Base-by-base conservation (phyloP, 257 asterid species). In the Solanum dulcamara region DNA sequence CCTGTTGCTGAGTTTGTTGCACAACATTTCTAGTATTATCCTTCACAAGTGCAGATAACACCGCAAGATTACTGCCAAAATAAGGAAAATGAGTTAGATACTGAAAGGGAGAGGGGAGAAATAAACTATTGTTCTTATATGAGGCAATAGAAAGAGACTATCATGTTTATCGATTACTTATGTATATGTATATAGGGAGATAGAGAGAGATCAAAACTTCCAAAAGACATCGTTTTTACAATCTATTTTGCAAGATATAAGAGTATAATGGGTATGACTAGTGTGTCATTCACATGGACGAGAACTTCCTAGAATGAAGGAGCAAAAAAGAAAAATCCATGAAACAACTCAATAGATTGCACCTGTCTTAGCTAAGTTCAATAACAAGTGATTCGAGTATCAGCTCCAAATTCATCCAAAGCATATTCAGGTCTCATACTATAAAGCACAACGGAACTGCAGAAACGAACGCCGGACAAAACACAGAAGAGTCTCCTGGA, bases 11-110 rank as follows among this genome's bases (percentile, higher is more conserved):
- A 88, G 88, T 86, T 91, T 90, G 97, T 74, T 88, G 97, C 48
- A 86, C 93, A 84, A 75, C 62, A 86, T 85, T 92, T 90, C 91
- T 94, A 62, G 93, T 89, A 88, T 89, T 92, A 85, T 93, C 98
- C 90, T 94, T 96, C 90, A 95, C 96, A 86, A 96, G 90, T 89
- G 94, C 98, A 53, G 93, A 85, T 67, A 96, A 86, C 72, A 88
- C 85, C 84, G 92, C 94, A 84, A 96, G 91, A 88, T 92, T 95
- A 89, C 99, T 95, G 95, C 42, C 70, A 87, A 89, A 83, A 75
- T 67, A 84, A 81, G 83, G 87, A 22, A 60, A 81, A 85, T 66
- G 68, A 83, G 83, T 71, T 75, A 67, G 87, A 84, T 74, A 60
- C 75, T 44, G 57, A 64, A 79, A 79, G 83, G 17, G 55, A 35